Conservation (phyloP, 1,284 basidiomycete genomes). For the Grifola frondosa region DNA sequence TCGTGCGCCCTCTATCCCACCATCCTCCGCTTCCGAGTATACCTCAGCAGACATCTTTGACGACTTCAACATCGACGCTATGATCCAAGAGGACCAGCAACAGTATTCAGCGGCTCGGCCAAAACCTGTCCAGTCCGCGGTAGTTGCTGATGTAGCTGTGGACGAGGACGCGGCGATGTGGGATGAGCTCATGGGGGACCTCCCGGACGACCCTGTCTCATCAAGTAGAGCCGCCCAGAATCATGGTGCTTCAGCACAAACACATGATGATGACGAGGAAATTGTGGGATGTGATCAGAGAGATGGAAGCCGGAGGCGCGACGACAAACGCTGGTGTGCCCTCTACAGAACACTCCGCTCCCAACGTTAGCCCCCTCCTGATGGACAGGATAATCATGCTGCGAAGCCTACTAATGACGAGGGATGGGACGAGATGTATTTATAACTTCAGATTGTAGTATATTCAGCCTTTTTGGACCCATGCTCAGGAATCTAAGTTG, state of each 20-base stretch:
- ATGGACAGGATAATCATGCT: constrained; percentile 2
- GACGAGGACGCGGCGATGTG: constrained; percentile 58
- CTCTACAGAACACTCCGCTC: neutral
- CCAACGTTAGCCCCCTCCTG: neutral
- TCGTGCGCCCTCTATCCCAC: constrained; percentile 41
- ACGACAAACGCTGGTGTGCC: constrained; percentile 3
- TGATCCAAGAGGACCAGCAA: constrained; percentile 49
- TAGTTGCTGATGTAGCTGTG: constrained; percentile 26
- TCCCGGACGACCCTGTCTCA: constrained; percentile 17
- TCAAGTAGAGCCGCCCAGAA: neutral
- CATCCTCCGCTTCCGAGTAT: constrained; percentile 41
- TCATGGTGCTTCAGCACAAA: neutral
- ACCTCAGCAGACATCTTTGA: constrained; percentile 39
- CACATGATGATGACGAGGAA: constrained; percentile 52
- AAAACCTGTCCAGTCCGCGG: neutral
- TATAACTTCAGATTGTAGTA: too few species aligned
- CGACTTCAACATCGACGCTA: constrained; percentile 55
- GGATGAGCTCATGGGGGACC: constrained; percentile 40
- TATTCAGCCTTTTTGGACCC: too few species aligned
- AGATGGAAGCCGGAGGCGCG: constrained; percentile 44
- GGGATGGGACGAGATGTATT: constrained; percentile 36
- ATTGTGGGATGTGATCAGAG: constrained; percentile 69
- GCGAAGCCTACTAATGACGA: constrained; percentile 29
- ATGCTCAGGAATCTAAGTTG: too few species aligned
- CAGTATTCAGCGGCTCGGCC: constrained; percentile 24